phyloP scores from a whole-genome alignment of 2,329 filamentous ascomycete species.

The Monilinia laxa region DNA sequence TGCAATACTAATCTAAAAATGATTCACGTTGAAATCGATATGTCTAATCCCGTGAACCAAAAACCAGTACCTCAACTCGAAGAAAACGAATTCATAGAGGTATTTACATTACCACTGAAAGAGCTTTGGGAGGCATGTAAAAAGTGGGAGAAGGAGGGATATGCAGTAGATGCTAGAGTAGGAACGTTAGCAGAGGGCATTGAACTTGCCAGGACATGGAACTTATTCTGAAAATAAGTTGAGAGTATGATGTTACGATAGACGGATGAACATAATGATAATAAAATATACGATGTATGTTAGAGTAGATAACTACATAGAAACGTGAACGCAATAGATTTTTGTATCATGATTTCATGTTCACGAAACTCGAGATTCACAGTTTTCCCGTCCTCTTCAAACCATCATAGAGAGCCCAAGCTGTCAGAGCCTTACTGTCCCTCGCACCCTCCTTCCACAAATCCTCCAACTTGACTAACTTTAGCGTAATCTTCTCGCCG shows the following conservation, averaged over 20 bases:
- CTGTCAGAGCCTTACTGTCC: constrained; percentile 60
- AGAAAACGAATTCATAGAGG: constrained; percentile 54
- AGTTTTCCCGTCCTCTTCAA: constrained; percentile 44
- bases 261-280: background rate
- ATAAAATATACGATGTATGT: background rate
- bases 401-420: constrained; percentile 59
- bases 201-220: constrained; percentile 42
- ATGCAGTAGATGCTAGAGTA: constrained; percentile 44
- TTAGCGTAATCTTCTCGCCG: constrained; percentile 62
- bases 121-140: constrained; percentile 48
- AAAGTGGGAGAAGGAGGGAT: constrained; percentile 45
- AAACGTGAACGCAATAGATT: constrained; percentile 9
- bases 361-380: constrained; percentile 10
- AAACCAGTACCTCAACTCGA: constrained; percentile 49
- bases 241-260: background rate
- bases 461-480: constrained; percentile 55
- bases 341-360: background rate
- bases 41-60: constrained; percentile 47
- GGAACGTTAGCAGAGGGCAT: constrained; percentile 44
- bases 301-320: background rate
- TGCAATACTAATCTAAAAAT: constrained; percentile 65
- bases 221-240: constrained; percentile 30
- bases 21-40: constrained; percentile 50
- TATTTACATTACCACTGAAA: constrained; percentile 49
- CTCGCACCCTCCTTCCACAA: constrained; percentile 57